Evolutionary conservation across 805 yeast genomes (phyloP), one percentile per base, ranked within the genome.

Genomic region (Saturnispora besseyi): DNA sequence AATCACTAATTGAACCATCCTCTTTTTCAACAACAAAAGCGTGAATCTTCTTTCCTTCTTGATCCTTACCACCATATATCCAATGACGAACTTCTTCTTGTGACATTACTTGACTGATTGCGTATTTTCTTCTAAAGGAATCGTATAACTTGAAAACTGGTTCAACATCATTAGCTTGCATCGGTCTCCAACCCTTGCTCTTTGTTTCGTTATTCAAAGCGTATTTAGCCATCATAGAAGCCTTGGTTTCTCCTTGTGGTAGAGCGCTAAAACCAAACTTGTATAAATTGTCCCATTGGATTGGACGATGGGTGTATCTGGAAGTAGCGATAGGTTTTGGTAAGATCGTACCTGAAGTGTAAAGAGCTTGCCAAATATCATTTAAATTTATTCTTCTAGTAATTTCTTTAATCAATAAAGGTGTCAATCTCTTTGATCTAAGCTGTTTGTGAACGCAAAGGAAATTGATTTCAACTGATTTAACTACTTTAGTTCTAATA

Each of bases 301-400:
- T 70, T 1, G 97, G 95, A 59, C 99, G 84, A 68, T 93, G 99
- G 40, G 86, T 84, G 65, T 93, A 93, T 53, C 97, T 77, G 63
- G 95, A 83, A 2, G 87, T 81, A 11, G 95, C 72, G 4, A 91
- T 78, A 0, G 99, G 99, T n/a, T 90, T 81, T 22, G 99, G 99
- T 51, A 93, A 73, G 2, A 88, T 82, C 3, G 82, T 80, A 10
- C 98, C 99, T 0, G 91, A 96, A 9, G 99, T 91, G 67, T 87
- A 88, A 53, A 93, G 75, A 0, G 98, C 99, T 66, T 90, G 97
- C 96, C 97, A 93, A 53, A 90, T 85, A 52, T 86, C 79, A 41
- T 75, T 74, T 54, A 78, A 75, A 67, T 93, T 91, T 55, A 93
- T 93, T 57, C 98, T 76, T 63, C 99, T 77, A 4, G 98, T 93